These are phyloP conservation scores for Colletotrichum chlorophyti DNA, from an alignment of 2,329 filamentous ascomycete species.

Conservation along the genomic window DNA sequence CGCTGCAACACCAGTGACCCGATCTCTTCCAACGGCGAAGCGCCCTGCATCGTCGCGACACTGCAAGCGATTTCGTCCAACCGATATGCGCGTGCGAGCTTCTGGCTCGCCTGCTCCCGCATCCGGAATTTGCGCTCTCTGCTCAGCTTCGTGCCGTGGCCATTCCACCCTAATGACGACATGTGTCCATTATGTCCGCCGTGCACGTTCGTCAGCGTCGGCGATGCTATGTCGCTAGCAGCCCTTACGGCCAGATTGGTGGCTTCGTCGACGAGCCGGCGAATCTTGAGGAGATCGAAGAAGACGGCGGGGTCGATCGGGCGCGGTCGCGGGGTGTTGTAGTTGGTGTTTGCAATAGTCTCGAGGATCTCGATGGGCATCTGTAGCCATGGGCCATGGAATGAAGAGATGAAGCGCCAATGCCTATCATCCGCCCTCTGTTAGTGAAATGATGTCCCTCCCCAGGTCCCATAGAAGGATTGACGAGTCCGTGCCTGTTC, in stretches of 20 bases:
- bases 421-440: slow-evolving; percentile 59
- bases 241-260: slow-evolving; percentile 80
- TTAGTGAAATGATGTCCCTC: slow-evolving; percentile 18
- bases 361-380: slow-evolving; percentile 81
- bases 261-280: slow-evolving; percentile 80
- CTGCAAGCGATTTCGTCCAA: slow-evolving; percentile 85
- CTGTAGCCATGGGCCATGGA: slow-evolving; percentile 84
- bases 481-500: no score
- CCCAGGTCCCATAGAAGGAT: background rate
- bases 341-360: slow-evolving; percentile 80
- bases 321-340: slow-evolving; percentile 75
- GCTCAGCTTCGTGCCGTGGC: slow-evolving; percentile 71
- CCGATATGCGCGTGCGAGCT: slow-evolving; percentile 78
- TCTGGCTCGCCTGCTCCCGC: slow-evolving; percentile 80
- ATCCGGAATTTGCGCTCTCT: slow-evolving; percentile 79
- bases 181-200: slow-evolving; percentile 42
- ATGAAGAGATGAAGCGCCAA: slow-evolving; percentile 85
- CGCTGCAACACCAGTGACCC: slow-evolving; percentile 76
- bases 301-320: slow-evolving; percentile 82
- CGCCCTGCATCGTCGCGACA: slow-evolving; percentile 83
- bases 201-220: slow-evolving; percentile 64
- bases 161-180: slow-evolving; percentile 55
- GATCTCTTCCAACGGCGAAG: slow-evolving; percentile 79
- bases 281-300: slow-evolving; percentile 85
- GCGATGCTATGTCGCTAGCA: slow-evolving; percentile 74